Base-by-base conservation (phyloP, 2,329 filamentous ascomycete species). In the Fusarium sp. region DNA sequence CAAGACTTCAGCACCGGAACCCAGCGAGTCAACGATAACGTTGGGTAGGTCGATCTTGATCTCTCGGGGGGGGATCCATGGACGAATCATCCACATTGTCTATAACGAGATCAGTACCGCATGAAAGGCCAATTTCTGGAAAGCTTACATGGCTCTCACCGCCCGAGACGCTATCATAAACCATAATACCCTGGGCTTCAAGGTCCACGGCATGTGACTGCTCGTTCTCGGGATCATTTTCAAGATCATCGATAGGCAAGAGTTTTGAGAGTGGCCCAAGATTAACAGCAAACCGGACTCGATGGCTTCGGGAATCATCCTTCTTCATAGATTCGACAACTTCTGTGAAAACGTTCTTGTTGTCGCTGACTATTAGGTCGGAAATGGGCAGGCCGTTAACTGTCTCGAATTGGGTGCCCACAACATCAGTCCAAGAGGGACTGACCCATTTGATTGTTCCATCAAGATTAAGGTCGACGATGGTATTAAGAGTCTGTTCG, bases 1-100 rank as follows among this genome's bases (percentile, higher is more conserved):
- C 33, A 99, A 87, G 53, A 99, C 90, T 79, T 98, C 94, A 48
- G 96, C 96, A 37, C 96, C 96, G 27, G 97, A 94, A 36, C 96
- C 96, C 17, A 99, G 85, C 3, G 94, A 95, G 74, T 98, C 94
- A 50, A 98, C 94, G 62, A 99, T 90, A 27, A 97, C 83, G 58
- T 89, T 84, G 17, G 96, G 95, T 9, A 99, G 87, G 77, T 98
- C 96, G 72, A 99, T 98, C 67, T 96, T 96, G 75, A 99, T 93
- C 82, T 98, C 94, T 69, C 94, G 88, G 8, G 95, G 92, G 39
- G 91, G 87, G 39, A 94, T 90, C 80, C 94, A 97, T 4, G 95
- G 96, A 68, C 96, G 92, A 71, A 99, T 88, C 94, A 99, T 99
- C 96, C 96, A 99, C 96, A 99, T 99, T 18, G 93, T 97, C 93